Percentiles rank a stretch among this genome's conserved stretches.
Conservation (phyloP, 495 filamentous ascomycete species). For the Penicillium desertorum region DNA sequence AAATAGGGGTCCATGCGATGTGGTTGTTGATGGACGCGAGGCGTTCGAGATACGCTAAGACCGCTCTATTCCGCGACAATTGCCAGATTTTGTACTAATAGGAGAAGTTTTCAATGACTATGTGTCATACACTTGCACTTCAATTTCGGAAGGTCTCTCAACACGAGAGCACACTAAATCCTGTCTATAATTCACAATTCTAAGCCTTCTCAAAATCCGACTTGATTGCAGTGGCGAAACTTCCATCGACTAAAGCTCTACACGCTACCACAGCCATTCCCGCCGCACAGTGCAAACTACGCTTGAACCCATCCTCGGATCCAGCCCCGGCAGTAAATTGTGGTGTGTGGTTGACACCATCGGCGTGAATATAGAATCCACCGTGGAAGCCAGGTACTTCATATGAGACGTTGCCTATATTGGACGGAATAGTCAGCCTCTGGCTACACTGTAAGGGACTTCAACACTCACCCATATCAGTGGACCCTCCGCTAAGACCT, state of each 20-base stretch:
- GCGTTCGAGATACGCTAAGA: neutral
- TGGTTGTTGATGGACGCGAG: neutral
- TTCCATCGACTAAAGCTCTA: conserved; percentile 48
- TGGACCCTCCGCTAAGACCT: conserved; percentile 31
- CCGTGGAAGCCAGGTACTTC: conserved; percentile 59
- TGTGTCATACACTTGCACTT: neutral
- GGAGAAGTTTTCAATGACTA: neutral
- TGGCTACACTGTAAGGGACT: neutral
- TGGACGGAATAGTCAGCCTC: conserved; percentile 10
- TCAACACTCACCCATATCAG: conserved; percentile 38
- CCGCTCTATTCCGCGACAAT: conserved; percentile 4
- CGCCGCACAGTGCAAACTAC: conserved; percentile 50
- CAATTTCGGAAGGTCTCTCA: neutral
- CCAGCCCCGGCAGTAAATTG: conserved; percentile 54
- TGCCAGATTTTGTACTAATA: neutral
- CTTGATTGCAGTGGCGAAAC: conserved; percentile 40
- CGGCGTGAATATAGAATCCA: conserved; percentile 50
- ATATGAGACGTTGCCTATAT: conserved; percentile 57
- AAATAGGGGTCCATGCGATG: neutral
- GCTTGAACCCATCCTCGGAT: conserved; percentile 46
- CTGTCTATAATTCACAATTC: neutral
- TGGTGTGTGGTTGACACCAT: conserved; percentile 54
- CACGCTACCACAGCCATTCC: conserved; percentile 58
- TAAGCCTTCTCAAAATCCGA: conserved; percentile 34
- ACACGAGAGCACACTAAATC: neutral